Base-by-base conservation (phyloP, 2,329 filamentous ascomycete species). In the Aspergillus pseudoviridinutans region DNA sequence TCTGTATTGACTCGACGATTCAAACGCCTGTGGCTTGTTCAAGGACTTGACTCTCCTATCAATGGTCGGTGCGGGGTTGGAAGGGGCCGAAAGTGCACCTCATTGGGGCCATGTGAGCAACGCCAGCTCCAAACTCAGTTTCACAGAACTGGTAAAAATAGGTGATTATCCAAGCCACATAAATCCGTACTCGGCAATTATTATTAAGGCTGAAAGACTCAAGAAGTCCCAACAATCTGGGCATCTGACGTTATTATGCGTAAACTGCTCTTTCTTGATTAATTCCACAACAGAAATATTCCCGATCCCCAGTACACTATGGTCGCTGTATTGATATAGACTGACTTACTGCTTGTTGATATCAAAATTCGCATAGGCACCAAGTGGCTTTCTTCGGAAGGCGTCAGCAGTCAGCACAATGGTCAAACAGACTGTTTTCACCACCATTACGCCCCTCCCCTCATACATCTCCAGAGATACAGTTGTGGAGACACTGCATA, bases 391-490 rank as follows among this genome's bases (percentile, higher is more conserved):
- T 35, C 12, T 38, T 17, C 8, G 22, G 17, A 22, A 44, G 32
- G 32, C 32, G 14, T 38, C 32, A 38, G 41, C 41, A 44, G 14
- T 38, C 32, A 38, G 41, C 20, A 44, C 64, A 55, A 90, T 91
- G 87, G 85, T 85, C 49, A 90, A 87, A 75, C 82, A 86, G 61
- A 85, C 82, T 20, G 80, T 86, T 35, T 92, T 92, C 77, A 94
- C 90, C 42, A 89, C 85, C 49, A 85, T 92, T 65, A 94, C 90
- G 28, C 88, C 91, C 20, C 81, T 96, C 32, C 91, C 92, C 8
- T 65, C 83, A 2, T 79, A 80, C 64, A 83, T 94, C 63, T 80
- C 85, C 50, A 84, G 90, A 55, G 81, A 88, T 63, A 82, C 84
- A n/a, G 90, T 90, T 46, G 72, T 95, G 61, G 80, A 84, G 54